These are phyloP conservation scores for Nakataea oryzae DNA, from an alignment of 2,329 filamentous ascomycete genomes.

Conservation along the genomic window DNA sequence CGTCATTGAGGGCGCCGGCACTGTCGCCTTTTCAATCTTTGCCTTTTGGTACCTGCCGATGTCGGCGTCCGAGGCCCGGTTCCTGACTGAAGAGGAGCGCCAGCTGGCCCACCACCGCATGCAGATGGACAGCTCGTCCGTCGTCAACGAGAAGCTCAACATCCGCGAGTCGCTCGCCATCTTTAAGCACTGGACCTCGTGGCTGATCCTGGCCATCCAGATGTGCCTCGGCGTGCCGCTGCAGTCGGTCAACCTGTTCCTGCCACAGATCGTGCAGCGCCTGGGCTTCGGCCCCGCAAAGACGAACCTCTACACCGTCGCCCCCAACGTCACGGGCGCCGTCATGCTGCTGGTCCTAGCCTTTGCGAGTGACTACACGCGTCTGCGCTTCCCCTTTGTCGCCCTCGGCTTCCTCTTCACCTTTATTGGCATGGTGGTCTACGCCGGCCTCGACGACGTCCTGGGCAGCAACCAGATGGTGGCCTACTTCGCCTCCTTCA, in stretches of 20 bases:
- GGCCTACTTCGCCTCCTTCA: conserved; percentile 67
- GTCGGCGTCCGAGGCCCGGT: conserved; percentile 47
- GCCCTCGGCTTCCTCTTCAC: conserved; percentile 64
- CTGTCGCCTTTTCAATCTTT: conserved; percentile 51
- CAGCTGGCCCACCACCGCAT: conserved; percentile 63
- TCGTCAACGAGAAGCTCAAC: conserved; percentile 41
- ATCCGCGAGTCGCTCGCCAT: conserved; percentile 39
- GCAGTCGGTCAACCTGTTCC: conserved; percentile 31
- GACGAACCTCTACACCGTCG: conserved; percentile 75
- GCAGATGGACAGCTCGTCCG: conserved; percentile 61
- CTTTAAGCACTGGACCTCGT: conserved; percentile 38
- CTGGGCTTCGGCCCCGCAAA: conserved; percentile 26
- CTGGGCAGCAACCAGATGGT: conserved; percentile 50
- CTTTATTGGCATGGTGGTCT: conserved; percentile 70
- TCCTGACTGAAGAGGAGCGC: conserved; percentile 57
- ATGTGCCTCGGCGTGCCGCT: conserved; percentile 50
- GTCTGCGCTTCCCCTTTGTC: conserved; percentile 66
- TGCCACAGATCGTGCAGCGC: conserved; percentile 12
- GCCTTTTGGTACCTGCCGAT: conserved; percentile 60
- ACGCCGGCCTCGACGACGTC: conserved; percentile 53
- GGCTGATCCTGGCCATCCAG: conserved; percentile 40
- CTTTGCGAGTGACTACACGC: conserved; percentile 55
- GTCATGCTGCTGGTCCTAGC: conserved; percentile 63
- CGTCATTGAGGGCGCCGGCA: conserved; percentile 43
- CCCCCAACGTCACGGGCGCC: conserved; percentile 66